Conservation (phyloP, 371 early-diverging fungal genomes). For the Rhizomucor pusillus region DNA sequence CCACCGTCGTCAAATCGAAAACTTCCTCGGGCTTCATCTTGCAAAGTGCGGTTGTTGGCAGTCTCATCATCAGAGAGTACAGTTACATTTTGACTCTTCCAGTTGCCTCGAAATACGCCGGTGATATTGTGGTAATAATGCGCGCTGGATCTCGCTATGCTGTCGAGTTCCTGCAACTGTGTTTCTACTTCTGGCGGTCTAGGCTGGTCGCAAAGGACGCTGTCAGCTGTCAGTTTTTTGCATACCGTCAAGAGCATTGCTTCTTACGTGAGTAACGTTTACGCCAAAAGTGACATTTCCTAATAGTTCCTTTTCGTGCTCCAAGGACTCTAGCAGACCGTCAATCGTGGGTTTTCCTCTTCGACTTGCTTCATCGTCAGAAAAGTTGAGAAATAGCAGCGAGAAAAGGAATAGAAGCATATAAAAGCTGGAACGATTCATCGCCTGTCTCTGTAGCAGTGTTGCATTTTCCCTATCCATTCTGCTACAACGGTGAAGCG, state of each 20-base stretch:
- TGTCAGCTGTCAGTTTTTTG: no score
- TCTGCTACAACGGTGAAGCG: no score
- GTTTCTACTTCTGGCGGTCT: conserved; percentile 29
- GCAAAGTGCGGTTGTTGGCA: conserved; percentile 26
- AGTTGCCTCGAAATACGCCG: conserved; percentile 61
- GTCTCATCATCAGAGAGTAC: conserved; percentile 16
- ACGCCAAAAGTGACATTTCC: conserved; percentile 53
- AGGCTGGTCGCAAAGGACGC: conserved; percentile 35
- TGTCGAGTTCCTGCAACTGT: conserved; percentile 20
- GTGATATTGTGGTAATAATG: conserved; percentile 64
- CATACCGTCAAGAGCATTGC: no score
- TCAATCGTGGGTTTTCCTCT: conserved; percentile 29
- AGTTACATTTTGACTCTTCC: conserved; percentile 33
- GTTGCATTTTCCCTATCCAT: conserved; percentile 21
- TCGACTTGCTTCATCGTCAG: conserved; percentile 36
- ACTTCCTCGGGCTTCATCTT: conserved; percentile 31
- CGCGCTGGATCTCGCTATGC: conserved; percentile 25
- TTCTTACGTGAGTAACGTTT: conserved; percentile 50
- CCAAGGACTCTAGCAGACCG: conserved; percentile 30
- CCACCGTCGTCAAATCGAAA: conserved; percentile 32
- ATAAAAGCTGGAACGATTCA: conserved; percentile 46
- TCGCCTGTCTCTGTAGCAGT: conserved; percentile 30
- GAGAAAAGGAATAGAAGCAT: conserved; percentile 44
- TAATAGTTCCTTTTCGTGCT: conserved; percentile 37
- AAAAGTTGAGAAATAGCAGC: conserved; percentile 42